Base-by-base conservation (phyloP, 768 basidiomycete species). In the Termitomyces sp. region DNA sequence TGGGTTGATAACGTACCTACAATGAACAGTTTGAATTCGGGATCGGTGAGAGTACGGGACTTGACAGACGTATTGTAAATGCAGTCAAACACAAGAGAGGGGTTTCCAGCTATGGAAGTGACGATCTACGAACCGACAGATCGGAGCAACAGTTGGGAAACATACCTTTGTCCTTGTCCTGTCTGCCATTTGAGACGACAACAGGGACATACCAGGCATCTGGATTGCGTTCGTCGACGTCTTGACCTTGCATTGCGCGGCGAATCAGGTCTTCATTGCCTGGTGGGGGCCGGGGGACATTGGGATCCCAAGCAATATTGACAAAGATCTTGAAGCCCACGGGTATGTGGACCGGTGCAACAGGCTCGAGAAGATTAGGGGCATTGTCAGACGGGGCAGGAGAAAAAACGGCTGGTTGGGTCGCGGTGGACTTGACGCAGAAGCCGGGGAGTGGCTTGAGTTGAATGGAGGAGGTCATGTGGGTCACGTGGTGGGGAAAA, bases 11-110 rank as follows among this genome's bases (percentile, higher is more conserved):
- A 71, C 79, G 59, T 67, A 87, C 91, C 89, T 58, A 86, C 80
- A 36, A 93, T 73, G 66, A 88, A 91, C 3, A 77, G 69, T 62
- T 86, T 88, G 75, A 90, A 91, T 9, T 82, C 79, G 4, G 81
- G 71, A 62, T 91, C 85, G 53, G 76, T 82, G 46, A 84, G 74
- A 1, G 78, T 70, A 24, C 87, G 82, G 9, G 82, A 76, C 68
- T 85, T 87, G 58, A 91, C 69, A 3, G 80, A 75, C 0, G 77
- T 61, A 62, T 88, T 80, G 69, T 83, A 85, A 1, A 92, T 75
- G 61, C 86, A 86, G 69, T 93, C 91, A 62, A 93, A 86, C 5
- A 92, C 87, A 37, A 89, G 66, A 5, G 84, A 80, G 0, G 81
- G 75, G 33, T 86, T 87, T 5, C 90, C 91, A 62, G 85, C 91